A percentile compares a stretch with the other conserved stretches of the same genome.
These are phyloP conservation scores for Platanthera zijinensis DNA, from an alignment of 106 monocot species.

Conservation along the genomic window DNA sequence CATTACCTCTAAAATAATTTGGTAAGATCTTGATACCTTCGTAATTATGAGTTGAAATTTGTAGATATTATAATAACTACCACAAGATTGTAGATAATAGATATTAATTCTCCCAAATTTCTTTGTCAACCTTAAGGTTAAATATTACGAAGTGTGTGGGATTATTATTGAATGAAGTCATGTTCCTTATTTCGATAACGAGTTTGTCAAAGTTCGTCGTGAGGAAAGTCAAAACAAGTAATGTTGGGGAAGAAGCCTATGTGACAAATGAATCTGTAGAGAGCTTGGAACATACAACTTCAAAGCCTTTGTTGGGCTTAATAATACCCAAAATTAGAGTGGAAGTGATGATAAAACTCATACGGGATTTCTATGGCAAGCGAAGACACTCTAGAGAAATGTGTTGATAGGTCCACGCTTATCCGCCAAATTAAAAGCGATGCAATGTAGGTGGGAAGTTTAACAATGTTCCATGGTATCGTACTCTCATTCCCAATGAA, in stretches of 20 bases:
- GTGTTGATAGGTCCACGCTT: conserved; percentile 1
- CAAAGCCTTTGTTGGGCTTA: not conserved
- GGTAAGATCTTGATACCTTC: conserved; percentile 2
- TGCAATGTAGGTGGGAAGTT: no score
- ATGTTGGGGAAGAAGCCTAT: not conserved
- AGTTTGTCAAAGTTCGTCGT: not conserved
- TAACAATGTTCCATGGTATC: no score
- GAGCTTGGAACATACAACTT: not conserved
- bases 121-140: not conserved
- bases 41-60: conserved; percentile 2
- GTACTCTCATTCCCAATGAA: not conserved
- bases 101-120: not conserved
- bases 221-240: not conserved
- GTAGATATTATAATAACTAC: not conserved
- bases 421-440: not conserved
- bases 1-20: not conserved
- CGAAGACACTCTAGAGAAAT: not conserved
- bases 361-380: not conserved
- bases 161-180: not conserved
- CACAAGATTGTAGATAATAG: not conserved
- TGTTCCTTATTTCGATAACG: not conserved
- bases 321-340: not conserved
- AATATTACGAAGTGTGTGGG: conserved; percentile 3
- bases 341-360: not conserved
- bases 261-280: not conserved